Evolutionary conservation across 805 yeast species (phyloP), one percentile per base, ranked within the genome.

Genomic region (Wickerhamomyces silvicola): DNA sequence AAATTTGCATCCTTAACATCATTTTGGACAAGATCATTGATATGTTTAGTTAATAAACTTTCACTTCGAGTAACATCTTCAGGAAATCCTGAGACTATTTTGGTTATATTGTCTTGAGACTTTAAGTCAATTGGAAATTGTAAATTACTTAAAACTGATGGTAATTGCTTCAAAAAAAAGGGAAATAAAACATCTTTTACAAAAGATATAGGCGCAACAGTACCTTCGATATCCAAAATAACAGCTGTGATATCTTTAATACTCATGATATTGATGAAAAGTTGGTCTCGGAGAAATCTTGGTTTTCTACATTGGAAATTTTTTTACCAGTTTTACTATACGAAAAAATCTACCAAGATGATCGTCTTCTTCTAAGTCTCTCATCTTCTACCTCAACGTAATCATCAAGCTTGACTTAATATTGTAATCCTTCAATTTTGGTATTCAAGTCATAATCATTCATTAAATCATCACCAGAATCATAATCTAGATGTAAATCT

Each of bases 131-230:
- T 35, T 8, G 54, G 54, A 35, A 52, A 61, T 18, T 43, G 25
- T 14, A 44, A 29, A 7, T 43, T 34, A 3, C 43, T 32, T 27
- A 75, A 45, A 12, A 66, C 36, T 2, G 48, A 8, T 23, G 83
- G 77, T 16, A 78, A 46, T 39, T 70, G 56, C 4, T 52, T 32
- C 4, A 78, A 52, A 41, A 92, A 88, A 50, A 72, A 87, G 0
- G 96, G 96, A 57, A 76, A 81, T 21, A 88, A 59, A 2, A 62
- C 65, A 18, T 83, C 87, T 46, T 82, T 81, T 25, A 88, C 97
- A 50, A 88, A 88, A 1, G 88, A 69, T 14, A 88, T 87, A 4
- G 96, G 88, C 50, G 97, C 88, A 19, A 88, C 77, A 0, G 97
- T 88, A 12, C 97, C 97, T 52, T 88, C 97, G 22, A 86, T 85